Percentiles rank a stretch among this genome's conserved stretches.
These are phyloP conservation scores for Phytopythium mirpurense DNA, from an alignment of 352 stramenopile genomes.

Conservation along the genomic window DNA sequence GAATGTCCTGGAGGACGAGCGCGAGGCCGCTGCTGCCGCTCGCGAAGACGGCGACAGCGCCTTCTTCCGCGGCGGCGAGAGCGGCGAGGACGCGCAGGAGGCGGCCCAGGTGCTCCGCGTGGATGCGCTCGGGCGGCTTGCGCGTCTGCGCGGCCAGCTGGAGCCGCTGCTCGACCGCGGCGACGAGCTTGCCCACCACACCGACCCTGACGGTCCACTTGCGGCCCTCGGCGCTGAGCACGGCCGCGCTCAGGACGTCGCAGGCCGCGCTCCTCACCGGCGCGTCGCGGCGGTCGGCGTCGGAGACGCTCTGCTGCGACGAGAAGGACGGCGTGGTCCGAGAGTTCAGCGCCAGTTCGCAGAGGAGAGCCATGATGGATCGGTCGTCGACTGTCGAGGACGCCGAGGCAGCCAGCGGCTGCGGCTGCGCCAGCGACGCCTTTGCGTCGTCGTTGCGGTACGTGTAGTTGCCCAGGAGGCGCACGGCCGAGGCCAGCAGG, in stretches of 20 bases:
- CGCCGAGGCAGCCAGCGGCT: background rate
- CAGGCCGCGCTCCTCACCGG: conserved; percentile 27
- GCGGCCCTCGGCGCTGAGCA: conserved; percentile 53
- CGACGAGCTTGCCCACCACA: conserved; percentile 29
- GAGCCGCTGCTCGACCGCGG: conserved; percentile 31
- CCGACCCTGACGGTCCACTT: conserved; percentile 37
- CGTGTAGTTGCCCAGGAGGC: conserved; percentile 42
- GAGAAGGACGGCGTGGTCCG: background rate
- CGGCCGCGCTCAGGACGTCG: conserved; percentile 32
- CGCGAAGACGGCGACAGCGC: conserved; percentile 28
- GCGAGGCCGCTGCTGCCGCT: conserved; percentile 24
- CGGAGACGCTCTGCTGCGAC: background rate
- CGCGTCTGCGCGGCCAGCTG: conserved; percentile 25
- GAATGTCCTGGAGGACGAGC: conserved; percentile 43
- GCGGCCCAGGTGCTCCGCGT: conserved; percentile 32
- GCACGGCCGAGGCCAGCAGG: conserved; percentile 35
- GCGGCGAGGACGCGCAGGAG: conserved; percentile 40
- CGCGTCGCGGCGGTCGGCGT: conserved; percentile 9
- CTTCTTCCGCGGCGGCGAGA: conserved; percentile 41
- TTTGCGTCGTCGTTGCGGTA: conserved; percentile 38
- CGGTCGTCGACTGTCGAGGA: background rate
- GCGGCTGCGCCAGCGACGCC: conserved; percentile 20
- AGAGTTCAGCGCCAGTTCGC: background rate
- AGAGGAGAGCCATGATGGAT: conserved; percentile 3
- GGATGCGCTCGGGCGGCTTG: conserved; percentile 19